phyloP scores from a whole-genome alignment of 257 asterid genomes.

The Solanum lignicaule region DNA sequence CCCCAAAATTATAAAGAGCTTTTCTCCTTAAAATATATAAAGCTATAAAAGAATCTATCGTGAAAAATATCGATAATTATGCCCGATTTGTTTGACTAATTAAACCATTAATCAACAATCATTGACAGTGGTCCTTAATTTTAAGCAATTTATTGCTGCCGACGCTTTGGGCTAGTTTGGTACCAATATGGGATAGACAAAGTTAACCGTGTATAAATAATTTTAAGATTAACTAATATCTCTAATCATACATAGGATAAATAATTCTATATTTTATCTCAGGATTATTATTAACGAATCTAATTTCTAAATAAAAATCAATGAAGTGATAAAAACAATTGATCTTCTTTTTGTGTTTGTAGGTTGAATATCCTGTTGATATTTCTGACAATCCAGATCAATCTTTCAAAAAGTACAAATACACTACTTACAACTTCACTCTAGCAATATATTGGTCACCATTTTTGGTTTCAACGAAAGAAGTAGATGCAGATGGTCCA shows the following conservation, averaged over 20 bases:
- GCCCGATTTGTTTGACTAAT: not conserved
- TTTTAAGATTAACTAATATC: not conserved
- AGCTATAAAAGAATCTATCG: not conserved
- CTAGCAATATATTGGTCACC: conserved; percentile 44
- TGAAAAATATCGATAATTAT: not conserved
- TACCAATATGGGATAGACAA: not conserved
- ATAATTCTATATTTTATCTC: not conserved
- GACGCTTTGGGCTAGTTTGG: not conserved
- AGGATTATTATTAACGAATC: not conserved
- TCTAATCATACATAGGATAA: not conserved
- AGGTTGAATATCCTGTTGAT: conserved; percentile 56
- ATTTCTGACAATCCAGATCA: conserved; percentile 27
- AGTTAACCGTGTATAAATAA: not conserved
- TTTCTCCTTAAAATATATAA: not conserved
- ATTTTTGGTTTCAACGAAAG: conserved; percentile 31
- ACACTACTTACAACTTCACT: conserved; percentile 39
- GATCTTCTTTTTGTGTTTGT: not conserved
- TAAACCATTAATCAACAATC: not conserved
- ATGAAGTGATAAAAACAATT: not conserved
- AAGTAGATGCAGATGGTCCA: conserved; percentile 22
- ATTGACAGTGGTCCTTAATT: not conserved
- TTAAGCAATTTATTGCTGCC: not conserved
- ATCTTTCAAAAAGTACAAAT: conserved; percentile 34
- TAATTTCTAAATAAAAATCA: not conserved
- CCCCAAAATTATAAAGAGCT: not conserved